phyloP scores from a whole-genome alignment of 2,329 filamentous ascomycete genomes.

The Ceratocystis albifundus region DNA sequence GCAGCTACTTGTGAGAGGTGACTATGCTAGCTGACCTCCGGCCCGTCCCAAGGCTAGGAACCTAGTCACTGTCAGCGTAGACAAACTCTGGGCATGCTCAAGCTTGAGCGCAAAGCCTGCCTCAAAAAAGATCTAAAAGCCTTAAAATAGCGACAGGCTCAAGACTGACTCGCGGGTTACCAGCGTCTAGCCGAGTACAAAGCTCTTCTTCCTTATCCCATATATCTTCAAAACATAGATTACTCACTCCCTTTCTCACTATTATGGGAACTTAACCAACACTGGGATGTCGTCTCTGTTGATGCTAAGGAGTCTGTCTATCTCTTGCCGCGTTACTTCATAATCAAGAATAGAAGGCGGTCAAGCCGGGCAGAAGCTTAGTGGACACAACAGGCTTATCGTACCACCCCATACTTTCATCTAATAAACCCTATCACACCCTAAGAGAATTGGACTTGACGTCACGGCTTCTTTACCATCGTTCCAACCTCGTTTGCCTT shows the following conservation, averaged over 20 bases:
- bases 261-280: conserved; percentile 11
- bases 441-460: too few species aligned
- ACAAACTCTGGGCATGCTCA: conserved; percentile 17
- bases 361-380: too few species aligned
- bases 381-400: too few species aligned
- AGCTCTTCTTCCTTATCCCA: conserved; percentile 6
- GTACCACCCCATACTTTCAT: too few species aligned
- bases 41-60: conserved; percentile 19
- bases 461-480: not conserved
- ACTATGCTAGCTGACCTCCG: conserved; percentile 21
- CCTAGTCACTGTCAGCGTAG: conserved; percentile 22
- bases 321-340: too few species aligned
- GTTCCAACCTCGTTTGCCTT: too few species aligned
- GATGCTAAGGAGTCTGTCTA: not conserved
- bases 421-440: too few species aligned
- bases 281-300: conserved; percentile 13
- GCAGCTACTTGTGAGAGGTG: conserved; percentile 19
- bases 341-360: too few species aligned
- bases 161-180: conserved; percentile 18
- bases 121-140: conserved; percentile 20
- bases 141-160: not conserved
- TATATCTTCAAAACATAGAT: too few species aligned
- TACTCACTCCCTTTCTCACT: too few species aligned
- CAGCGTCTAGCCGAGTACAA: conserved; percentile 23
- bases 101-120: conserved; percentile 9